phyloP scores from a whole-genome alignment of 257 asterid species.

The Nicotiana tomentosiformis region DNA sequence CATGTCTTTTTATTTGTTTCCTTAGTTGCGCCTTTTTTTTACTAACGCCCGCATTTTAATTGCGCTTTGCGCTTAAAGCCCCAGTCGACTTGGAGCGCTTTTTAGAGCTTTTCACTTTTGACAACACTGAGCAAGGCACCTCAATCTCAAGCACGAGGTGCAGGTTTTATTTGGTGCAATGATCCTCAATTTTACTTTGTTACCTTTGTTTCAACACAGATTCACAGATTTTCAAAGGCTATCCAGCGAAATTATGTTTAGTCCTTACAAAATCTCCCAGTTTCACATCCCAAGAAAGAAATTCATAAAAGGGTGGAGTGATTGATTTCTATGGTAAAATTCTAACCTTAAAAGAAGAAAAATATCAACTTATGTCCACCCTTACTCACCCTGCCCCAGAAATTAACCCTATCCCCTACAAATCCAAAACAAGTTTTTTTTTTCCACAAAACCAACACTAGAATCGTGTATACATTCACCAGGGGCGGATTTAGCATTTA shows the following conservation, averaged over 20 bases:
- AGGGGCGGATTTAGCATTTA: no score
- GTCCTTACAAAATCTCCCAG: not conserved
- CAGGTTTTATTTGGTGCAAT: not conserved
- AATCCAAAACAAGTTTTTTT: not conserved
- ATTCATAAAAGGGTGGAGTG: not conserved
- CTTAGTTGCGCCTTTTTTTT: no score
- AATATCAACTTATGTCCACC: not conserved
- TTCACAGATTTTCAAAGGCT: not conserved
- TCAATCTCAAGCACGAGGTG: not conserved
- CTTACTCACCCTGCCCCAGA: not conserved
- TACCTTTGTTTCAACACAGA: not conserved
- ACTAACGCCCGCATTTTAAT: no score
- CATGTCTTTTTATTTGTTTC: no score
- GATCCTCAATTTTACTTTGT: not conserved
- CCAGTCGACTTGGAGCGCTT: no score
- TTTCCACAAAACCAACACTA: not conserved
- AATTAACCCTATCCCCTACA: not conserved
- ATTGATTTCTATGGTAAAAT: not conserved
- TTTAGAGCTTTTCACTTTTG: no score
- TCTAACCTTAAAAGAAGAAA: not conserved
- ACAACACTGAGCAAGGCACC: not conserved
- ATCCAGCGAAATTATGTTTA: not conserved
- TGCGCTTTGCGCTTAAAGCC: no score
- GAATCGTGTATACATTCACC: no score
- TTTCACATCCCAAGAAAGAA: not conserved